Evolutionary conservation across 108 stramenopile species (phyloP), one percentile per base, ranked within the genome.

Genomic region (Epithemia pelagica): DNA sequence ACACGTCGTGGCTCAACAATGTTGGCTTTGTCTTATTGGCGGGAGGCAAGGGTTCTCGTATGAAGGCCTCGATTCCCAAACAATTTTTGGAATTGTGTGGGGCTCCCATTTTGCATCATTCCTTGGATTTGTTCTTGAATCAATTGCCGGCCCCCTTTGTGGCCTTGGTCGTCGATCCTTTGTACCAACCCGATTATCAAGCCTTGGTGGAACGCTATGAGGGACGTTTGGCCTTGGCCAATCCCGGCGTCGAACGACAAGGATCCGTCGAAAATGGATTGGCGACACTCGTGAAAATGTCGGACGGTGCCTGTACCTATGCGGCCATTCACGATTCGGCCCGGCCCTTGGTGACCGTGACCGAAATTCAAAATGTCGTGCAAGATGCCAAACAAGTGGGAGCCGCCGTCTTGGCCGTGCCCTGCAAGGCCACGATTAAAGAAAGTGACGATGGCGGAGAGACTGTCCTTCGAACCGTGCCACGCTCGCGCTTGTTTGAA

Each of bases 391-490:
- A 85, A 37, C 37, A 74, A 26, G 65, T 84, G 46, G 96, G 96
- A 22, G 96, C 96, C 3, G 95, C 96, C 7, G 95, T 96, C 8
- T 67, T 97, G 53, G 96, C 95, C 21, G 96, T 97, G n/a, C 94
- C 92, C 0, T 95, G 95, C 84, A 97, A 97, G 73, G 95, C 95
- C 1, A 97, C 96, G 54, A 95, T 97, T 60, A 97, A 97, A 73
- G 95, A 96, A 65, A 82, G 80, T 27, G 92, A 79, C 7, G 95
- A 96, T 59, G 87, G 80, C n/a, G 64, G 74, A 5, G 53, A 73
- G 10, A 81, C 84, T 51, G 94, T 97, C 10, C 55, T 66, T 52
- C 58, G 91, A 64, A 97, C 96, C 28, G 89, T 97, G 56, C 87
- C 82, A 10, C 73, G 96, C 15, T 70, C 82, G n/a, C 67, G 88